phyloP scores from a whole-genome alignment of 352 stramenopile species.

The Pythium aristosporum region DNA sequence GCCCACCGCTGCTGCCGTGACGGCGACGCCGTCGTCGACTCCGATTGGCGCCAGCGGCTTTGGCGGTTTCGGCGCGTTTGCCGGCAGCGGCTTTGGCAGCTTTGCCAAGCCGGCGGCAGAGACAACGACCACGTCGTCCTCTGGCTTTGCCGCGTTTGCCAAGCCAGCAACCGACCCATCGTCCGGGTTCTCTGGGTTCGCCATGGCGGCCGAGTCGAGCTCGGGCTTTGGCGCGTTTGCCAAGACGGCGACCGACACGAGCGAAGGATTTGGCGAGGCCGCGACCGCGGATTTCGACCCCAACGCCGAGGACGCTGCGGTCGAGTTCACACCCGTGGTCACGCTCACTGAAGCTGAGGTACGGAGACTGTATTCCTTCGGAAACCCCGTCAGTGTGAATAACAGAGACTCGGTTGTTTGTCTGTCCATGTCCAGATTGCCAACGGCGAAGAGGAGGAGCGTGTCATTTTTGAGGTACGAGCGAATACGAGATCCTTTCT shows the following conservation, averaged over 20 bases:
- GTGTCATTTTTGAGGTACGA: conserved; percentile 64
- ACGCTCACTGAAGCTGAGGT: conserved; percentile 73
- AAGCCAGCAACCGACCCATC: conserved; percentile 5
- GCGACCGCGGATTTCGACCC: conserved; percentile 53
- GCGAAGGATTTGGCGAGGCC: conserved; percentile 27
- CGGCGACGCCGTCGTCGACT: not conserved
- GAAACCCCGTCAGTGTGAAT: too few relatives aligned
- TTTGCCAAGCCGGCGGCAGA: conserved; percentile 34
- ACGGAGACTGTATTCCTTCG: not conserved
- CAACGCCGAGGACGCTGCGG: conserved; percentile 30
- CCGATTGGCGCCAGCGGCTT: conserved; percentile 49
- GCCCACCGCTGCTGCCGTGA: not conserved
- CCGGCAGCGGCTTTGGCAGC: conserved; percentile 50
- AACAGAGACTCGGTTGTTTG: not conserved
- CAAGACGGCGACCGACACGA: conserved; percentile 12
- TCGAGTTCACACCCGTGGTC: conserved; percentile 43
- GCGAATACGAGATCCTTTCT: not conserved
- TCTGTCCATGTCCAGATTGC: conserved; percentile 31
- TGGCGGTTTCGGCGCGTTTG: conserved; percentile 60
- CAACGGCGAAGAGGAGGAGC: conserved; percentile 76
- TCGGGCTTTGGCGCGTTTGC: conserved; percentile 24
- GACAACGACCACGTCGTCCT: conserved; percentile 30
- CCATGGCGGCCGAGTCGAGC: conserved; percentile 18
- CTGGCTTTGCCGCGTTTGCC: conserved; percentile 28
- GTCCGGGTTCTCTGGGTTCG: conserved; percentile 17